A percentile compares a stretch with the other conserved stretches of the same genome.
phyloP scores from a whole-genome alignment of 495 filamentous ascomycete species.

The Elasticomyces elasticus region DNA sequence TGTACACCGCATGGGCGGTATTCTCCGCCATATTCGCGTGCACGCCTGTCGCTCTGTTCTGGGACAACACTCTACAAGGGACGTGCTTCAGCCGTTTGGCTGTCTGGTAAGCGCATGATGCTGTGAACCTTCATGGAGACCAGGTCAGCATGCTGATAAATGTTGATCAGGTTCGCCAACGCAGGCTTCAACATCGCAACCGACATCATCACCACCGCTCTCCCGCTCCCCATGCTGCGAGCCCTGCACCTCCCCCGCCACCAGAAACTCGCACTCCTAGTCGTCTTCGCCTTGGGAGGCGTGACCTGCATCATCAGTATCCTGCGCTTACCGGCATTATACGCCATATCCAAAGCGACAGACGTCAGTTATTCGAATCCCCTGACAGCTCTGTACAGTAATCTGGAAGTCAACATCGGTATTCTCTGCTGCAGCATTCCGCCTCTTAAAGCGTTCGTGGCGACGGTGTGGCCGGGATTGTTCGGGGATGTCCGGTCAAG shows the following conservation, averaged over 20 bases:
- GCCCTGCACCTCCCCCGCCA: slow-evolving; percentile 20
- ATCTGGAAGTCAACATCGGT: slow-evolving; percentile 26
- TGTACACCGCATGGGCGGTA: slow-evolving; percentile 23
- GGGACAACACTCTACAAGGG: slow-evolving; percentile 26
- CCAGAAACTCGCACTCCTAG: slow-evolving; percentile 24
- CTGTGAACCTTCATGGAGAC: neutral
- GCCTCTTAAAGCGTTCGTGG: too few species aligned
- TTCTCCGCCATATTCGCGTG: slow-evolving; percentile 28
- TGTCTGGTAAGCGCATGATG: slow-evolving; percentile 30
- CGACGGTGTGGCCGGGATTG: too few species aligned
- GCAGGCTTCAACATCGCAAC: slow-evolving; percentile 43
- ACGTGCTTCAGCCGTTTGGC: slow-evolving; percentile 38
- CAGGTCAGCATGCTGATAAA: neutral
- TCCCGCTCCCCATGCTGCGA: slow-evolving; percentile 26
- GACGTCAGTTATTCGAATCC: slow-evolving; percentile 28
- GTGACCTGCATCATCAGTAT: slow-evolving; percentile 29
- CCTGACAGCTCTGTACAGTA: slow-evolving; percentile 25
- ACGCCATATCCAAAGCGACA: slow-evolving; percentile 22
- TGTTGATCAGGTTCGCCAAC: slow-evolving; percentile 33
- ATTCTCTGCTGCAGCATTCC: too few species aligned
- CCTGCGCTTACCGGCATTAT: slow-evolving; percentile 28
- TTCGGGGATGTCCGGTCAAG: too few species aligned
- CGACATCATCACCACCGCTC: slow-evolving; percentile 39
- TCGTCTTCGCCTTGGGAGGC: slow-evolving; percentile 27
- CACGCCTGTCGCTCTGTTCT: slow-evolving; percentile 27